phyloP scores from a whole-genome alignment of 495 filamentous ascomycete species.

The Glarea lozoyensis region DNA sequence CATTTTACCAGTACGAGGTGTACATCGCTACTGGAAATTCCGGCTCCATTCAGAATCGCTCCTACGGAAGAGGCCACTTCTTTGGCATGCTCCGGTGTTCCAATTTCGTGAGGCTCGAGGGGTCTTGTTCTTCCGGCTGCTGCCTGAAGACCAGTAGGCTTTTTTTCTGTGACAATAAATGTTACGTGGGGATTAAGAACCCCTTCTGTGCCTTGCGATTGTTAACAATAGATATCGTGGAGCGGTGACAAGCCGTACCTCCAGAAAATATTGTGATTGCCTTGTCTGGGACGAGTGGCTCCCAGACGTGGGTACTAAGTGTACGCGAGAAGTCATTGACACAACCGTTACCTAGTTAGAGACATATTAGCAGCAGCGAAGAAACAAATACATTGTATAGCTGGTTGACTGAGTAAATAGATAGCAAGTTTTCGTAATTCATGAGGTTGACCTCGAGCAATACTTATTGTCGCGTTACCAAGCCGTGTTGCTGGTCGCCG shows the following conservation, averaged over 20 bases:
- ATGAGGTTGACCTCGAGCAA: too few relatives aligned
- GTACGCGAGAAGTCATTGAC: conserved; percentile 23
- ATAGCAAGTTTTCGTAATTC: too few relatives aligned
- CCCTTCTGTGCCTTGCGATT: conserved; percentile 13
- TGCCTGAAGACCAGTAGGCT: conserved; percentile 14
- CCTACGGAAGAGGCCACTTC: conserved; percentile 9
- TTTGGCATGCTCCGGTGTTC: conserved; percentile 14
- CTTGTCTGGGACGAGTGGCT: conserved; percentile 14
- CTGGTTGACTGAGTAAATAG: too few relatives aligned
- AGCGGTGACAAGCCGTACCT: neutral
- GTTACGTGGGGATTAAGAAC: conserved; percentile 21
- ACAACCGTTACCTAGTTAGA: conserved; percentile 18
- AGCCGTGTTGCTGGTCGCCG: too few relatives aligned
- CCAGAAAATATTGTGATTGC: conserved; percentile 21
- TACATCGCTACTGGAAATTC: conserved; percentile 6
- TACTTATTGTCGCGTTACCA: too few relatives aligned
- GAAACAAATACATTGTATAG: neutral
- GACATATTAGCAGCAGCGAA: neutral
- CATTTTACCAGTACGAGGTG: conserved; percentile 21
- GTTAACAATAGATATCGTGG: neutral
- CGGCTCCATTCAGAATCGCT: conserved; percentile 2
- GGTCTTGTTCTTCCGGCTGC: conserved; percentile 18
- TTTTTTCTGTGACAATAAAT: conserved; percentile 14
- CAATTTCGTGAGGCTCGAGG: conserved; percentile 19
- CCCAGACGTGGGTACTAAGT: conserved; percentile 20